phyloP scores from a whole-genome alignment of 2,329 filamentous ascomycete species.

The Harringtonia aguacate region DNA sequence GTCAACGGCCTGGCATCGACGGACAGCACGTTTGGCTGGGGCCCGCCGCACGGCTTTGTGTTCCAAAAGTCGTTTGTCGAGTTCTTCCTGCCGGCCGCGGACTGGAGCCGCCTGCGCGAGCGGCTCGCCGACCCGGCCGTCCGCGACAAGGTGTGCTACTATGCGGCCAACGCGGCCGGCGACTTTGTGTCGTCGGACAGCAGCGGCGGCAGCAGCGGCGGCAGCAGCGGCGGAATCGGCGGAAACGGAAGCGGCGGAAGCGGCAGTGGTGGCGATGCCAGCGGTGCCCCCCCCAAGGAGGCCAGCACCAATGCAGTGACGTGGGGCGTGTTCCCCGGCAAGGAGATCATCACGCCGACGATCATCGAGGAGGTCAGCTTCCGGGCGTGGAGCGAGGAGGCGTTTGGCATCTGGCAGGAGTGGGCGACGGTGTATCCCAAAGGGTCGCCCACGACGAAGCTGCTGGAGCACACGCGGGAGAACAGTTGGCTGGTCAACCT shows the following conservation, averaged over 20 bases:
- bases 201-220: conserved; percentile 18
- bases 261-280: conserved; percentile 17
- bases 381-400: conserved; percentile 92
- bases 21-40: conserved; percentile 83
- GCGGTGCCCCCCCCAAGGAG: conserved; percentile 15
- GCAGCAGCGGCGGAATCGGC: conserved; percentile 18
- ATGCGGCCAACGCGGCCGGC: conserved; percentile 69
- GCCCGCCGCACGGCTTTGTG: conserved; percentile 81
- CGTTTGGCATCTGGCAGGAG: conserved; percentile 89
- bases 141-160: conserved; percentile 68
- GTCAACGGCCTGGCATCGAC: conserved; percentile 75
- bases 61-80: conserved; percentile 99
- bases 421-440: conserved; percentile 85
- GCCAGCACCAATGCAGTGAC: conserved; percentile 83
- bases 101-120: conserved; percentile 58
- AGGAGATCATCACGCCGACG: conserved; percentile 96
- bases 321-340: conserved; percentile 97
- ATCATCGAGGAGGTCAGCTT: conserved; percentile 98
- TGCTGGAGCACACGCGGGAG: conserved; percentile 56
- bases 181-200: conserved; percentile 63
- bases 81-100: conserved; percentile 70
- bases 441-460: conserved; percentile 56
- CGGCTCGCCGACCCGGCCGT: conserved; percentile 47
- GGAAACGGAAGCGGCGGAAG: conserved; percentile 24
- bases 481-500: conserved; percentile 87